Percentiles rank a stretch among this genome's conserved stretches.
Evolutionary conservation across 345 rosid species (phyloP).

Genomic region (Pistacia atlantica): DNA sequence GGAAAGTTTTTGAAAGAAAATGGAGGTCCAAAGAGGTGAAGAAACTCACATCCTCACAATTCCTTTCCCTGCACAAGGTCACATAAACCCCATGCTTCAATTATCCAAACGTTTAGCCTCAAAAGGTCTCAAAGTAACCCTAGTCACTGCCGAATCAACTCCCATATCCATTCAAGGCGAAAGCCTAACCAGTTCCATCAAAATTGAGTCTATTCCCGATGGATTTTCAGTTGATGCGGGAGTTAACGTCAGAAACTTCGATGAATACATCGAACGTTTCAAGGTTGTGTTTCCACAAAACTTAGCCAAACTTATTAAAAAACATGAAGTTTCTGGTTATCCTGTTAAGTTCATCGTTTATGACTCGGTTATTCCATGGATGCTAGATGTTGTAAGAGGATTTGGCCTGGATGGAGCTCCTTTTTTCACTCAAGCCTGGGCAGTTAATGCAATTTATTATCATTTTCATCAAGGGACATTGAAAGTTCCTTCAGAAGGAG

Average conservation of each 20-base stretch:
- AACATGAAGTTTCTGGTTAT: background rate
- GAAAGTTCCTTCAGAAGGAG: background rate
- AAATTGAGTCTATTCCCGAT: background rate
- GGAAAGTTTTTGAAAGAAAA: background rate
- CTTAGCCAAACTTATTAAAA: conserved; percentile 8
- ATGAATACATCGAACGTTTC: background rate
- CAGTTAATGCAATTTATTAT: conserved; percentile 14
- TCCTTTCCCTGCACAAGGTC: conserved; percentile 23
- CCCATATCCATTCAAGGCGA: conserved; percentile 5
- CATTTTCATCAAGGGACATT: conserved; percentile 17
- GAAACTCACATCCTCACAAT: conserved; percentile 15
- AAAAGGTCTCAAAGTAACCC: background rate
- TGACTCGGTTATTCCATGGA: background rate
- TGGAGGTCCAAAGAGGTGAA: background rate
- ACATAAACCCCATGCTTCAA: conserved; percentile 25
- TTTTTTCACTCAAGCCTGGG: conserved; percentile 31
- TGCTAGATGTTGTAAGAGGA: conserved; percentile 21
- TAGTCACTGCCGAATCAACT: background rate
- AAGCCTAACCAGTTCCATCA: background rate
- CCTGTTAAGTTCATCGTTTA: background rate
- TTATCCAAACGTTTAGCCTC: conserved; percentile 21
- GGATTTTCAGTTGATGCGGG: too few relatives aligned
- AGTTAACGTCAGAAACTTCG: too few relatives aligned
- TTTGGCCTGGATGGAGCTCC: conserved; percentile 8
- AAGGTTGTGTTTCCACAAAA: conserved; percentile 30